Evolutionary conservation across 345 rosid species (phyloP).

Genomic region (Eucalyptus sp.): DNA sequence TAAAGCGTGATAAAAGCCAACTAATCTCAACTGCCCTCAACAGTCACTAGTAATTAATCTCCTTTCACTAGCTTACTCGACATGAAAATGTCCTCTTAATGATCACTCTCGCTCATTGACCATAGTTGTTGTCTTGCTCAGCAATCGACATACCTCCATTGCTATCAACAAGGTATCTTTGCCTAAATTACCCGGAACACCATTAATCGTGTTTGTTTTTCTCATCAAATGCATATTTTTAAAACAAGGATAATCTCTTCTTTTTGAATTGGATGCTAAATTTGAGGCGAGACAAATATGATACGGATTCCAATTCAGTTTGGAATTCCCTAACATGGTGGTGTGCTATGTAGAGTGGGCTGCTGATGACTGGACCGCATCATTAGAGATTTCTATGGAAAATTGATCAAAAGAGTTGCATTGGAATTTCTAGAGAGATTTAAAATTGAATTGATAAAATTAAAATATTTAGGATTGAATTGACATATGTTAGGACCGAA

Average conservation of each 20-base stretch:
- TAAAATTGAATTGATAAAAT: background rate
- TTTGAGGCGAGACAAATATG: background rate
- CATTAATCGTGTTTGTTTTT: background rate
- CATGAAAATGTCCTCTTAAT: background rate
- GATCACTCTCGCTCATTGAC: background rate
- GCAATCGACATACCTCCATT: background rate
- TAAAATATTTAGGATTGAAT: background rate
- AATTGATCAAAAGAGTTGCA: background rate
- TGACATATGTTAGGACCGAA: background rate
- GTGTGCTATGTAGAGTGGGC: background rate
- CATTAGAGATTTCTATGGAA: accelerated
- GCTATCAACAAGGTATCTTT: background rate
- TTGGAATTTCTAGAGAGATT: background rate
- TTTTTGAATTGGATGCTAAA: background rate
- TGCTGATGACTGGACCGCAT: background rate
- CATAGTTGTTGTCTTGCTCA: background rate
- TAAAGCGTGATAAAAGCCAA: background rate
- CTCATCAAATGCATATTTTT: background rate
- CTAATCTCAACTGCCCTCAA: background rate
- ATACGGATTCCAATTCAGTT: background rate
- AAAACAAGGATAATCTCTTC: background rate
- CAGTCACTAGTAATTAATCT: background rate
- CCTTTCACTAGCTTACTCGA: background rate
- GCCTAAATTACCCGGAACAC: background rate
- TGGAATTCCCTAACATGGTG: background rate